phyloP scores from a whole-genome alignment of 2,329 filamentous ascomycete species.

The Akanthomyces dipterigenus region DNA sequence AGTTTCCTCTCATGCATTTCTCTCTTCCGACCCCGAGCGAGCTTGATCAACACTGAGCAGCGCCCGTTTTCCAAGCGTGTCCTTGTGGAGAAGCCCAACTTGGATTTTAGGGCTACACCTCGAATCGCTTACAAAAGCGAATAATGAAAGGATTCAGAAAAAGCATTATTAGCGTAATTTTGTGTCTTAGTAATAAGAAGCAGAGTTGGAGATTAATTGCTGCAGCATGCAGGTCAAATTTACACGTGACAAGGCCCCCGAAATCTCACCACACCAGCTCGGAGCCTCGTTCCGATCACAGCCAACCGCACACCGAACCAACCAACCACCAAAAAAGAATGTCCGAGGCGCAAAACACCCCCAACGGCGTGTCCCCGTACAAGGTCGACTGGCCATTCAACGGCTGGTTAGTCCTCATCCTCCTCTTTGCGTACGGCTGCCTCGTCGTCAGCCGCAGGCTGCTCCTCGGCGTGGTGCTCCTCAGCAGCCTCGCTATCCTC shows the following conservation, averaged over 20 bases:
- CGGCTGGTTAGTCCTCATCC: constrained; percentile 8
- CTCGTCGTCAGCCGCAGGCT: constrained; percentile 4
- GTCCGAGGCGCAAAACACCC: not conserved
- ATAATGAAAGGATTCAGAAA: no score
- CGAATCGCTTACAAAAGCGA: no score
- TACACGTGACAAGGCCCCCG: not conserved
- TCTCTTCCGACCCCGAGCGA: no score
- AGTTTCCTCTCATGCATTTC: no score
- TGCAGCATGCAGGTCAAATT: no score
- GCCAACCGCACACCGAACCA: not conserved
- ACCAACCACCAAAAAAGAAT: not conserved
- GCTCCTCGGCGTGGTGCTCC: constrained; percentile 7
- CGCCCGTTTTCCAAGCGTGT: not conserved
- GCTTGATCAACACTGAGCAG: no score
- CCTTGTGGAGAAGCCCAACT: not conserved
- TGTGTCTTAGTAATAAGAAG: no score
- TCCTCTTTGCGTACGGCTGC: constrained; percentile 1
- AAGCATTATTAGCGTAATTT: no score
- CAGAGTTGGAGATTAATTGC: no score
- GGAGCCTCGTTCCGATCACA: not conserved
- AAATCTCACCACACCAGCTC: not conserved
- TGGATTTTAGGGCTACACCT: no score
- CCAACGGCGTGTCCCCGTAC: not conserved
- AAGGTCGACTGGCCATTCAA: constrained; percentile 12
- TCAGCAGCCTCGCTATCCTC: not conserved